Evolutionary conservation across 768 basidiomycete species (phyloP).

Genomic region (Rhizopogon vinicolor): DNA sequence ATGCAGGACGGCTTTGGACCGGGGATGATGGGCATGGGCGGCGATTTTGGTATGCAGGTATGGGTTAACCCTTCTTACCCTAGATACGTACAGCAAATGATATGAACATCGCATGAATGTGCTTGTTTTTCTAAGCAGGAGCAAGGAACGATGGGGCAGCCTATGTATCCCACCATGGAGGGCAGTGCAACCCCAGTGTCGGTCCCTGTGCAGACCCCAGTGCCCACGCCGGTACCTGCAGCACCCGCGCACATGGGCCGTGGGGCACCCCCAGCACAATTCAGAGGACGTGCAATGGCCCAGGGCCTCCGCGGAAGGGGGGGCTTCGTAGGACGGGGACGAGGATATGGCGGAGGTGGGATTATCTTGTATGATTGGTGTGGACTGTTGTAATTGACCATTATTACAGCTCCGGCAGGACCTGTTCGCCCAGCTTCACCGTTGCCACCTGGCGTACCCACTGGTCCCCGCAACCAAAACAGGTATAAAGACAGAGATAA

Average conservation of each 20-base stretch:
- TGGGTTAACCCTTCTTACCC: conserved; percentile 27
- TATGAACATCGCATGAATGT: conserved; percentile 24
- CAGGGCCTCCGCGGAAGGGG: conserved; percentile 42
- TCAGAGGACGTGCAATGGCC: conserved; percentile 40
- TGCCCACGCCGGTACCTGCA: conserved; percentile 23
- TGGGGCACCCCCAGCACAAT: conserved; percentile 32
- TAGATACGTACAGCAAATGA: conserved; percentile 33
- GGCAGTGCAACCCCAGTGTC: conserved; percentile 44
- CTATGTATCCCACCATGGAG: conserved; percentile 68
- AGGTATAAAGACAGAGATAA: conserved; percentile 89
- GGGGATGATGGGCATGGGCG: conserved; percentile 65
- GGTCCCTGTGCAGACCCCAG: conserved; percentile 31
- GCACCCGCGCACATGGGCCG: conserved; percentile 25
- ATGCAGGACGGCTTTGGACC: conserved; percentile 40
- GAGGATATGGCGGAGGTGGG: conserved; percentile 37
- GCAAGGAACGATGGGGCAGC: conserved; percentile 56
- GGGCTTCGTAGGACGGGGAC: conserved; percentile 34
- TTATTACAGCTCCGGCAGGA: conserved; percentile 34
- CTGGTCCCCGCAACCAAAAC: conserved; percentile 83
- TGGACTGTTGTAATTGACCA: conserved; percentile 2
- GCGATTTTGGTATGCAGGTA: conserved; percentile 75
- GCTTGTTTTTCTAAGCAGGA: conserved; percentile 38
- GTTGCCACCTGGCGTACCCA: conserved; percentile 81
- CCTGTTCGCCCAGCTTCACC: conserved; percentile 80
- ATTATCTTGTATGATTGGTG: background rate